Conservation (phyloP, 2,329 filamentous ascomycete species). For the Fusarium keratoplasticum region DNA sequence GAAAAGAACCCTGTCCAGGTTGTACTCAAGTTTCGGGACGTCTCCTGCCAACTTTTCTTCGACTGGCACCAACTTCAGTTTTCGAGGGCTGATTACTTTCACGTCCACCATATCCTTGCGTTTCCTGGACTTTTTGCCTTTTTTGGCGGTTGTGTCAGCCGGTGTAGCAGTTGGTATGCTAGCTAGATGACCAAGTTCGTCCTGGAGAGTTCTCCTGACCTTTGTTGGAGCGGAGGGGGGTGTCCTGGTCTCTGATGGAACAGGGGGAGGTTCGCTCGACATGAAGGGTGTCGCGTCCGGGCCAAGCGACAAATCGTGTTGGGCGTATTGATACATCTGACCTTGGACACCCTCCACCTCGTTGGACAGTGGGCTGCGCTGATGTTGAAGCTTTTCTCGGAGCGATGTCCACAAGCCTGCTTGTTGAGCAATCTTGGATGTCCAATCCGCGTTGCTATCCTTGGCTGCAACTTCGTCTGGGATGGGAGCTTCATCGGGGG, state of each 20-base stretch:
- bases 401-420: slow-evolving; percentile 46
- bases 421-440: neutral
- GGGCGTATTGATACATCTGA: neutral
- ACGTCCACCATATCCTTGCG: slow-evolving; percentile 40
- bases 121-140: neutral
- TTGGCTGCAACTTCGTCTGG: neutral
- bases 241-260: neutral
- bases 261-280: neutral
- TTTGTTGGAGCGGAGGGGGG: neutral
- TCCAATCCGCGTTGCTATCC: neutral
- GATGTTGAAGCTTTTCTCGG: slow-evolving; percentile 41
- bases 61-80: slow-evolving; percentile 46
- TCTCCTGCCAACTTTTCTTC: slow-evolving; percentile 47
- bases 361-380: neutral
- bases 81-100: slow-evolving; percentile 43
- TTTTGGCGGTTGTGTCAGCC: neutral
- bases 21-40: slow-evolving; percentile 75
- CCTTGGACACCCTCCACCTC: neutral
- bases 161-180: neutral
- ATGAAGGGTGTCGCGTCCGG: neutral
- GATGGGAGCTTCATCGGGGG: neutral
- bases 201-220: neutral
- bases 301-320: neutral
- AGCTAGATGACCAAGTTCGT: neutral
- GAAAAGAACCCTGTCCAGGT: slow-evolving; percentile 91